Percentiles rank a stretch among this genome's conserved stretches.
Conservation (phyloP, 805 yeast species). For the Cyberlindnera veronae region DNA sequence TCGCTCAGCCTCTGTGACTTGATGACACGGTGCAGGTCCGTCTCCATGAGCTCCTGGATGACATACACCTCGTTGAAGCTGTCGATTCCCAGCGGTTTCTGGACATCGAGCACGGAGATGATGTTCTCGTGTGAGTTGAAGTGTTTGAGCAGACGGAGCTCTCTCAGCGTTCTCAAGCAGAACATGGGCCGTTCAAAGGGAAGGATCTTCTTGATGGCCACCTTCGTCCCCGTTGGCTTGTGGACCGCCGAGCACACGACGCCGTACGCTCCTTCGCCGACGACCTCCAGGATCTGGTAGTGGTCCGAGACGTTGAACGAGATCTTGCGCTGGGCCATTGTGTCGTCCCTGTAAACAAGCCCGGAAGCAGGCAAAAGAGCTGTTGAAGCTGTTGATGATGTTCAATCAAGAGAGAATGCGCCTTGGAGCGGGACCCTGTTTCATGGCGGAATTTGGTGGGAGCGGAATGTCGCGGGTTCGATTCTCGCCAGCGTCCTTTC, state of each 20-base stretch:
- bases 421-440: too few species aligned
- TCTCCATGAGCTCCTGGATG: conserved; percentile 76
- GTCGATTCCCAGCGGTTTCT: conserved; percentile 57
- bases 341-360: too few species aligned
- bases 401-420: too few species aligned
- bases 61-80: conserved; percentile 67
- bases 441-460: background rate
- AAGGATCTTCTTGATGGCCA: conserved; percentile 74
- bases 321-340: conserved; percentile 37
- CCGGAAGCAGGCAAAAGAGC: too few species aligned
- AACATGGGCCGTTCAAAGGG: conserved; percentile 66
- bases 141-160: conserved; percentile 59
- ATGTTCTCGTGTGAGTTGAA: conserved; percentile 72
- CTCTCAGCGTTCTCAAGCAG: conserved; percentile 68
- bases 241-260: conserved; percentile 70
- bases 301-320: conserved; percentile 62
- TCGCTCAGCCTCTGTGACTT: conserved; percentile 52
- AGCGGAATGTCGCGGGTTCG: too few species aligned
- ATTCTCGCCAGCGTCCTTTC: too few species aligned
- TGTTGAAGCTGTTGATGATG: too few species aligned
- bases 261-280: conserved; percentile 85
- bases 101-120: conserved; percentile 61
- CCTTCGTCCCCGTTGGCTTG: conserved; percentile 54
- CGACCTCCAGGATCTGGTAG: conserved; percentile 53
- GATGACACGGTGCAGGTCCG: conserved; percentile 65